Base-by-base conservation (phyloP, 768 basidiomycete genomes). In the Suillus clintonianus region DNA sequence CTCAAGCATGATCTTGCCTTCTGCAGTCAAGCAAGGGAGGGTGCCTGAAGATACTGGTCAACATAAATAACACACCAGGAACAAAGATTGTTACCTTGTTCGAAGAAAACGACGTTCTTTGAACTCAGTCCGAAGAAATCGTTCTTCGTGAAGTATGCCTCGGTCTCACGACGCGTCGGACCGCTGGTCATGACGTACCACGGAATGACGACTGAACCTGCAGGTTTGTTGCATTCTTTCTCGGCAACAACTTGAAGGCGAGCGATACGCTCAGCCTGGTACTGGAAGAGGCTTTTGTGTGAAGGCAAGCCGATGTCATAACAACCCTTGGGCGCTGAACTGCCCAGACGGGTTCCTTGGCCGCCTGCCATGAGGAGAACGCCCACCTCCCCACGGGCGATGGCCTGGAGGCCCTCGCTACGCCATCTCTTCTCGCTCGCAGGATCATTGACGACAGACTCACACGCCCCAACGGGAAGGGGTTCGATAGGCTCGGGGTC, bases 141-240 rank as follows among this genome's bases (percentile, higher is more conserved):
- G 77, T 95, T 84, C 64, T 85, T 80, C 65, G 79, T 80, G 79
- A 99, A 98, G 83, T 90, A 99, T 32, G 79, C 79, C 76, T 94
- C 92, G 27, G 97, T 99, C 41, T 90, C 91, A 45, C 78, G 81
- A 67, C 95, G 87, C 41, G 97, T 99, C 43, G 97, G 97, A 27
- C 96, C 96, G 72, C 93, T 95, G 62, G 97, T 99, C 97, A 99
- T 99, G 71, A 99, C 88, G 79, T 98, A 99, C 97, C 97, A 99
- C 42, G 94, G 93, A 62, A 99, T 87, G 59, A 86, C 76, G 60
- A 94, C 91, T 1, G 86, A 85, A 56, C 85, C 86, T 19, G 78
- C 73, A 17, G 84, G 77, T 70, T 87, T 87, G 43, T 77, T 73
- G 56, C 70, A 74, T 65, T 85, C 79, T 42, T 82, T 73, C 73